phyloP scores from a whole-genome alignment of 1,284 basidiomycete species.

The Naganishia sp. region DNA sequence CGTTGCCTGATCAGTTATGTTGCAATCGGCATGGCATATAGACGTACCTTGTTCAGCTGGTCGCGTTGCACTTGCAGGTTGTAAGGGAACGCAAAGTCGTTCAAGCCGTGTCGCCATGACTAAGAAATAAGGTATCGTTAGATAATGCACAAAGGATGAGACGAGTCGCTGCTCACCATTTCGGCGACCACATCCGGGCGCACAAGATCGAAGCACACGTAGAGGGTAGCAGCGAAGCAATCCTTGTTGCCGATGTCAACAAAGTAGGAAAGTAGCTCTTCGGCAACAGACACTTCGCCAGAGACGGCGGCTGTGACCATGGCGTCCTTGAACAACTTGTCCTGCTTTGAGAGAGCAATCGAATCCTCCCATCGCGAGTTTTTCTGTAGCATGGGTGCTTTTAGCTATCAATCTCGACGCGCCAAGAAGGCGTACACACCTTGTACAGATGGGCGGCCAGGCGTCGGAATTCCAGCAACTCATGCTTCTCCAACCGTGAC shows the following conservation, averaged over 20 bases:
- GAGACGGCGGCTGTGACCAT: conserved; percentile 91
- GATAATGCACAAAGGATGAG: background rate
- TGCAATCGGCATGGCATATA: background rate
- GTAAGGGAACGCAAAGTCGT: conserved; percentile 96
- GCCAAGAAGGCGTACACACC: conserved; percentile 56
- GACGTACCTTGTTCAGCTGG: conserved; percentile 42
- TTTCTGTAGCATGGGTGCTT: conserved; percentile 63
- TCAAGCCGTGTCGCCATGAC: conserved; percentile 90
- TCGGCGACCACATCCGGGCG: conserved; percentile 91
- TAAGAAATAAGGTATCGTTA: conserved; percentile 21
- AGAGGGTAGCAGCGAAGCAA: conserved; percentile 88
- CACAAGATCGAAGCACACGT: conserved; percentile 88
- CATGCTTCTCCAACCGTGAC: conserved; percentile 81
- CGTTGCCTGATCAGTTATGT: background rate
- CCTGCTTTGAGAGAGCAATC: conserved; percentile 88
- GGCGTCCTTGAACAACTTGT: conserved; percentile 94
- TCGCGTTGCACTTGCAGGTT: conserved; percentile 79
- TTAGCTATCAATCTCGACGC: background rate
- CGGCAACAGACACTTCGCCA: conserved; percentile 75
- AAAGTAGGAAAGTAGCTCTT: conserved; percentile 90
- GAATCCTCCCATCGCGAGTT: conserved; percentile 93
- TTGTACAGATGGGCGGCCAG: conserved; percentile 95
- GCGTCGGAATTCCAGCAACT: conserved; percentile 90
- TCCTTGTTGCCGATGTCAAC: conserved; percentile 98
- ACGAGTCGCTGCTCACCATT: conserved; percentile 54